Percentiles rank a stretch among this genome's conserved stretches.
These are phyloP conservation scores for Cubamyces sp. DNA, from an alignment of 768 basidiomycete species.

Conservation along the genomic window DNA sequence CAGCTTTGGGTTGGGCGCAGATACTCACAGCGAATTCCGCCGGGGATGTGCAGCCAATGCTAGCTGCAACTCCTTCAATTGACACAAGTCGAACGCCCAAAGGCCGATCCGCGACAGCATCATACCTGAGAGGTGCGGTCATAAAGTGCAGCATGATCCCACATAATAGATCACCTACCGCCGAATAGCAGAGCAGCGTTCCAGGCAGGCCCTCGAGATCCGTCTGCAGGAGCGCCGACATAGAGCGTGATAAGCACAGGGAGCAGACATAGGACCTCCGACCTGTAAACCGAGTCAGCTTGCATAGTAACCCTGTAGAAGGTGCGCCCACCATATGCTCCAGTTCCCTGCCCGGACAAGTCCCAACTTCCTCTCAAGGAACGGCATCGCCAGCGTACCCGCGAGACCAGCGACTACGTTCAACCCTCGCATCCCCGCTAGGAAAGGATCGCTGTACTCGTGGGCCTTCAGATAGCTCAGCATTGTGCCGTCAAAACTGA, in stretches of 20 bases:
- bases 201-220: conserved; percentile 33
- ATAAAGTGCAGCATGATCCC: background rate
- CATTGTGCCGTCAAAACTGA: conserved; percentile 57
- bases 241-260: conserved; percentile 50
- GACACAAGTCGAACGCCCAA: conserved; percentile 57
- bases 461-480: conserved; percentile 52
- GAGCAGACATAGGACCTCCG: conserved; percentile 47
- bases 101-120: conserved; percentile 51
- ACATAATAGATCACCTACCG: conserved; percentile 32
- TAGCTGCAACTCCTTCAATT: conserved; percentile 52
- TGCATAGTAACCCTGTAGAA: background rate
- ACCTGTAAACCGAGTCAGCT: conserved; percentile 25
- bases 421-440: conserved; percentile 53
- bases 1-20: conserved; percentile 39
- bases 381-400: conserved; percentile 50
- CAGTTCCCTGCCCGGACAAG: conserved; percentile 52
- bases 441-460: conserved; percentile 48
- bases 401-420: conserved; percentile 50
- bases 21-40: conserved; percentile 44
- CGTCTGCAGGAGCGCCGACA: conserved; percentile 31
- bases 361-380: conserved; percentile 46
- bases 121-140: conserved; percentile 40
- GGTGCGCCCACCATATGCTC: conserved; percentile 47
- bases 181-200: conserved; percentile 47
- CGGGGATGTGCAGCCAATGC: conserved; percentile 48